Conservation (phyloP, 257 asterid species). For the Perilla frutescens region DNA sequence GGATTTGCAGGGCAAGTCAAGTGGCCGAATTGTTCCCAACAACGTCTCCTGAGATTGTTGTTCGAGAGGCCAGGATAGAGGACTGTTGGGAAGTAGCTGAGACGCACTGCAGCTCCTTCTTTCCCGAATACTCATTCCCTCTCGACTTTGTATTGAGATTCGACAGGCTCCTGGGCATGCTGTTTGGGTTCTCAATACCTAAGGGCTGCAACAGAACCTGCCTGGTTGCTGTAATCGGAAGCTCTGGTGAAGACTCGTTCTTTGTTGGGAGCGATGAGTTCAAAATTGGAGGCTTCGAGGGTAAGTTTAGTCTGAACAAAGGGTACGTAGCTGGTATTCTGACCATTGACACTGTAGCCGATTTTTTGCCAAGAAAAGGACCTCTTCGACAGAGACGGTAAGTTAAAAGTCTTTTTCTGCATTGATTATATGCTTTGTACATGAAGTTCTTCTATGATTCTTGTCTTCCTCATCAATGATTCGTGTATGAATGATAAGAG, state of each 20-base stretch:
- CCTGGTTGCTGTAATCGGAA: slow-evolving; percentile 81
- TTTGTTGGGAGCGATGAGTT: slow-evolving; percentile 62
- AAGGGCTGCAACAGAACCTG: slow-evolving; percentile 83
- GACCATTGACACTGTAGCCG: slow-evolving; percentile 87
- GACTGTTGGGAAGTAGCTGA: slow-evolving; percentile 99
- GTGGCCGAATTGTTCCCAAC: slow-evolving; percentile 73
- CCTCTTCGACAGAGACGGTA: slow-evolving; percentile 85
- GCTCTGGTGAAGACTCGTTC: slow-evolving; percentile 57
- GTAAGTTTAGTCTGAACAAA: slow-evolving; percentile 66
- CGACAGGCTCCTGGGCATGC: slow-evolving; percentile 83
- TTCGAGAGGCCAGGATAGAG: slow-evolving; percentile 87
- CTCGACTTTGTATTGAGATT: slow-evolving; percentile 77
- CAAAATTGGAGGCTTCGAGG: slow-evolving; percentile 67
- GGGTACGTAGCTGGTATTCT: slow-evolving; percentile 86
- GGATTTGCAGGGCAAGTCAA: slow-evolving; percentile 75
- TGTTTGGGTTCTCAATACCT: slow-evolving; percentile 86
- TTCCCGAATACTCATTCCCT: slow-evolving; percentile 83
- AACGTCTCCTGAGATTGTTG: slow-evolving; percentile 68
- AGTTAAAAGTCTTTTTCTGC: not conserved
- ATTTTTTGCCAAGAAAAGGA: slow-evolving; percentile 92
- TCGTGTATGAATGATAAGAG: not conserved
- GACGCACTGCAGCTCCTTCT: slow-evolving; percentile 93
- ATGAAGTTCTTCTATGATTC: not conserved
- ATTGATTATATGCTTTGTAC: not conserved
- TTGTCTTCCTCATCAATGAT: not conserved